These are phyloP conservation scores for Colletotrichum nymphaeae DNA, from an alignment of 2,329 filamentous ascomycete species.

Conservation along the genomic window DNA sequence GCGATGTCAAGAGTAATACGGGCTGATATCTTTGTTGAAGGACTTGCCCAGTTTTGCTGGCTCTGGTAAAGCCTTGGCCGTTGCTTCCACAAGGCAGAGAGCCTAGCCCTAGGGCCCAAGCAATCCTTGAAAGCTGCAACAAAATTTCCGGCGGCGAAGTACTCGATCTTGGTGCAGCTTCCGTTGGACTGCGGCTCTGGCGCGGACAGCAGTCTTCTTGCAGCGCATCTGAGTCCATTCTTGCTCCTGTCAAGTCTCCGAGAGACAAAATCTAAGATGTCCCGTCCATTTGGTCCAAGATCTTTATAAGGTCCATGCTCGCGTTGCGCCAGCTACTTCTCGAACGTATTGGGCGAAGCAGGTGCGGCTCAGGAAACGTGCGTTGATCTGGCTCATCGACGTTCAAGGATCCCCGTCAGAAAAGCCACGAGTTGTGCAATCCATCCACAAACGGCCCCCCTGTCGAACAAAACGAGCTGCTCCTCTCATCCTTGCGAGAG, in stretches of 20 bases:
- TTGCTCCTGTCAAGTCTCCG: constrained; percentile 6
- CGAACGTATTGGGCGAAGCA: not conserved
- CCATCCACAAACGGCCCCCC: constrained; percentile 22
- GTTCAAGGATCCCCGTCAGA: constrained; percentile 8
- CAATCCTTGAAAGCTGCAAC: constrained; percentile 7
- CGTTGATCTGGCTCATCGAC: constrained; percentile 17
- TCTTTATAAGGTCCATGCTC: constrained; percentile 8
- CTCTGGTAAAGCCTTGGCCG: not conserved
- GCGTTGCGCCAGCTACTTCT: not conserved
- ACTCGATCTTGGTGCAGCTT: not conserved
- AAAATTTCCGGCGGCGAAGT: not conserved
- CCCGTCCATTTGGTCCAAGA: not conserved
- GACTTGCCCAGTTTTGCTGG: not conserved
- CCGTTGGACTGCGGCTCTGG: constrained; percentile 23
- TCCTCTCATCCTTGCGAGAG: constrained; percentile 17
- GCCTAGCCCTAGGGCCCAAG: constrained; percentile 16
- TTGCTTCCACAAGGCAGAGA: not conserved
- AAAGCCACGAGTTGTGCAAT: constrained; percentile 28
- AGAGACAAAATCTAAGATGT: not conserved
- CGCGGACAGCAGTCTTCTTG: not conserved
- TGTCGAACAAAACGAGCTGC: constrained; percentile 5
- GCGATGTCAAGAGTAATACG: not conserved
- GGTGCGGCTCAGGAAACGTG: constrained; percentile 16
- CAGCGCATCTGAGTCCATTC: not conserved
- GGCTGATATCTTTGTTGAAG: not conserved